phyloP scores from a whole-genome alignment of 2,329 filamentous ascomycete genomes.

The Penicillium vulpinum region DNA sequence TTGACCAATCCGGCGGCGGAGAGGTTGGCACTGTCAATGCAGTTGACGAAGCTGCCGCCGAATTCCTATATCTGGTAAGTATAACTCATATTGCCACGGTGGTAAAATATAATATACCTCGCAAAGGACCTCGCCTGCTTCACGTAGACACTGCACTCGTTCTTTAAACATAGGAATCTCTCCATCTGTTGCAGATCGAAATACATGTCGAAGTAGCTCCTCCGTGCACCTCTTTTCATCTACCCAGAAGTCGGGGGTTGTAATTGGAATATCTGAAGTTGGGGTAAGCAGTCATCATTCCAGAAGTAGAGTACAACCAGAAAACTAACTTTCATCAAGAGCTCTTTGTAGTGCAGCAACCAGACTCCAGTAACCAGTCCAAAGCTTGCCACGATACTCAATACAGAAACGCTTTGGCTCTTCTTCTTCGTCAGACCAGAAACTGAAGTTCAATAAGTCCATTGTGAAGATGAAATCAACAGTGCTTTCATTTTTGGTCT shows the following conservation, averaged over 20 bases:
- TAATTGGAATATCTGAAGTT: slow-evolving; percentile 74
- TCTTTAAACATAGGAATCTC: slow-evolving; percentile 81
- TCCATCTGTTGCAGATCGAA: slow-evolving; percentile 82
- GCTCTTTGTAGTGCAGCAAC: slow-evolving; percentile 85
- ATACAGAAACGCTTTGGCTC: slow-evolving; percentile 73
- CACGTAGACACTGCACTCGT: slow-evolving; percentile 74
- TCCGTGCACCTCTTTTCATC: slow-evolving; percentile 74
- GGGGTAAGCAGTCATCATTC: not conserved
- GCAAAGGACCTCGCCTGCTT: slow-evolving; percentile 77
- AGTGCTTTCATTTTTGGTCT: slow-evolving; percentile 73
- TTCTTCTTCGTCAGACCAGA: slow-evolving; percentile 77
- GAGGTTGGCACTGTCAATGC: slow-evolving; percentile 70
- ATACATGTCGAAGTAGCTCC: slow-evolving; percentile 71
- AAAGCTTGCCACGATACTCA: slow-evolving; percentile 74
- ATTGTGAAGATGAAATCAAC: slow-evolving; percentile 95
- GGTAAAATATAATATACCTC: slow-evolving; percentile 59
- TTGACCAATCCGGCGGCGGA: slow-evolving; percentile 88
- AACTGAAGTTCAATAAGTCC: slow-evolving; percentile 95
- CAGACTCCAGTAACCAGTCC: slow-evolving; percentile 95
- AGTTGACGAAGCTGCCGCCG: slow-evolving; percentile 68
- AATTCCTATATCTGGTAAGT: slow-evolving; percentile 60
- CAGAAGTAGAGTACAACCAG: too few species aligned
- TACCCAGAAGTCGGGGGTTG: slow-evolving; percentile 82
- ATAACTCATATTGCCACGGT: not conserved
- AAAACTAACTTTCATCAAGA: slow-evolving; percentile 72